A percentile compares a stretch with the other conserved stretches of the same genome.
Conservation (phyloP, 2,329 filamentous ascomycete genomes). For the Aspergillus ustus region DNA sequence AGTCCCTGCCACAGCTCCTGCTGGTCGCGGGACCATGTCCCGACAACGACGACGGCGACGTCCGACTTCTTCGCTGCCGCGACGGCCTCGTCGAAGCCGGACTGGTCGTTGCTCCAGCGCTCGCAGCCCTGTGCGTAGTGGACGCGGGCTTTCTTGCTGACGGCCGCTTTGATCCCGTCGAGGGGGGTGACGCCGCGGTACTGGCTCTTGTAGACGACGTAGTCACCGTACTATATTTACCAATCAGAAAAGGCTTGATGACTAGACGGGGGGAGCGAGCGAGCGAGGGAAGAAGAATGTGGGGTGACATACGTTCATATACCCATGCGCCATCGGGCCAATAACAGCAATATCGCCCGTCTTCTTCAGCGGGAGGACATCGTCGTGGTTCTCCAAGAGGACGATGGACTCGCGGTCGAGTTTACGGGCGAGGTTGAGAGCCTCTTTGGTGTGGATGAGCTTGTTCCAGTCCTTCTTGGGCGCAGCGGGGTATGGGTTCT, state of each 20-base stretch:
- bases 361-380: slow-evolving; percentile 61
- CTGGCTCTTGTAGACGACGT: slow-evolving; percentile 69
- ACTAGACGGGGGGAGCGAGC: background rate
- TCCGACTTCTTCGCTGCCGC: slow-evolving; percentile 68
- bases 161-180: slow-evolving; percentile 67
- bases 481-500: slow-evolving; percentile 68
- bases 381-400: slow-evolving; percentile 63
- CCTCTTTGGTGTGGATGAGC: slow-evolving; percentile 66
- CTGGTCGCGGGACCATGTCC: slow-evolving; percentile 77
- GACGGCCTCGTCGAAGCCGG: slow-evolving; percentile 70
- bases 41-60: slow-evolving; percentile 73
- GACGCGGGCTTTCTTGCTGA: slow-evolving; percentile 60
- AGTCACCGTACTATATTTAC: slow-evolving; percentile 66
- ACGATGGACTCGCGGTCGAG: slow-evolving; percentile 69
- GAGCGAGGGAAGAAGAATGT: background rate
- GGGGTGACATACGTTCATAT: slow-evolving; percentile 63
- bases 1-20: slow-evolving; percentile 70
- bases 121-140: slow-evolving; percentile 73
- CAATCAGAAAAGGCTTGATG: background rate
- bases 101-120: slow-evolving; percentile 72
- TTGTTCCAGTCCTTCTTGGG: slow-evolving; percentile 59
- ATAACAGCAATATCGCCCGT: slow-evolving; percentile 73
- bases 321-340: slow-evolving; percentile 74
- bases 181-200: slow-evolving; percentile 70
- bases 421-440: slow-evolving; percentile 63